phyloP scores from a whole-genome alignment of 176 grass and related monocot species.

The Avena sativa region DNA sequence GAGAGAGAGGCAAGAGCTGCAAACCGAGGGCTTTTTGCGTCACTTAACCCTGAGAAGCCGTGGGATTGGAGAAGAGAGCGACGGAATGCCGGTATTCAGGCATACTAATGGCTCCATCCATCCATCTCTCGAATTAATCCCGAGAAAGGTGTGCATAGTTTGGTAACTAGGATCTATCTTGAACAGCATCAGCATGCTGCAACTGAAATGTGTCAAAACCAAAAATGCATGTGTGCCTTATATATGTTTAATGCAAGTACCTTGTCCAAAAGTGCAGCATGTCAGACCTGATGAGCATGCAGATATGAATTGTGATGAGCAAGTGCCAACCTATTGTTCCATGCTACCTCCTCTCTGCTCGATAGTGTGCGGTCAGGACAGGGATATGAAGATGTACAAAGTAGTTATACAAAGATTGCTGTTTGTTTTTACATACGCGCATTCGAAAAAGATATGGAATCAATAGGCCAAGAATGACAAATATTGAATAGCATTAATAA shows the following conservation, averaged over 20 bases:
- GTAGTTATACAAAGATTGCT: background rate
- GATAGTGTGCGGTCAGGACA: background rate
- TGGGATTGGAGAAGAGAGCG: slow-evolving; percentile 67
- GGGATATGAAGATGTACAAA: background rate
- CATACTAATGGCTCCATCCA: slow-evolving; percentile 37
- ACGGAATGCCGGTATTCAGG: slow-evolving; percentile 38
- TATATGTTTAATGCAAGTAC: background rate
- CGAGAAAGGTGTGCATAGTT: slow-evolving; percentile 5
- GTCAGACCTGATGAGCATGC: background rate
- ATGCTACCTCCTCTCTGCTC: background rate
- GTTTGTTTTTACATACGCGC: background rate
- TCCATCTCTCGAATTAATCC: slow-evolving; percentile 16
- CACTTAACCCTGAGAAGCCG: slow-evolving; percentile 60
- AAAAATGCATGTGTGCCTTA: background rate
- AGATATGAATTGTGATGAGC: background rate
- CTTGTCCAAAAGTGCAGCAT: background rate
- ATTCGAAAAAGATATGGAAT: background rate
- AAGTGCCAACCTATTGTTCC: background rate
- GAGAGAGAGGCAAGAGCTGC: slow-evolving; percentile 51
- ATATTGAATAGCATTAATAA: background rate
- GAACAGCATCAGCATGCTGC: slow-evolving; percentile 35
- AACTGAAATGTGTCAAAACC: background rate
- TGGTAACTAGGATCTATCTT: slow-evolving; percentile 19
- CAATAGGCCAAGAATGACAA: background rate
- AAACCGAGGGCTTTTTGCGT: slow-evolving; percentile 49